phyloP scores from a whole-genome alignment of 2,329 filamentous ascomycete genomes.

The Aspergillus arachidicola region DNA sequence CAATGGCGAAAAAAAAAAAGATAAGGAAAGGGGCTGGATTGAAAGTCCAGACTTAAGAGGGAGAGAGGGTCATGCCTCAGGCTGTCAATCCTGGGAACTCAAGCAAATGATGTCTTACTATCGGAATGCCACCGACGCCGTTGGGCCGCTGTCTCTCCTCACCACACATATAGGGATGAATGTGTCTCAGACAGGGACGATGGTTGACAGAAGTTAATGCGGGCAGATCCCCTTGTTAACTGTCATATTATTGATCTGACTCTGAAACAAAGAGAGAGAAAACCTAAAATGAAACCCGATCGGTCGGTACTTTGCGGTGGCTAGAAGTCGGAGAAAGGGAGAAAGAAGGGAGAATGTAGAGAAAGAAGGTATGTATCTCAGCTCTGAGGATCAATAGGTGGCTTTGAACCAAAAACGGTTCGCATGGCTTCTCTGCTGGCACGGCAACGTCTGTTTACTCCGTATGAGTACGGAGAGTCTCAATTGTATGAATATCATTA shows the following conservation, averaged over 20 bases:
- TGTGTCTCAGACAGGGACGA: neutral
- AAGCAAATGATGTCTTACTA: neutral
- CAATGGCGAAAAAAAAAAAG: neutral
- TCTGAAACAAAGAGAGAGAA: neutral
- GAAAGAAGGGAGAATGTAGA: neutral
- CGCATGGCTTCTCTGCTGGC: neutral
- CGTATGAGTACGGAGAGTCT: neutral
- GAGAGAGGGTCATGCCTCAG: neutral
- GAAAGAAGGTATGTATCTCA: neutral
- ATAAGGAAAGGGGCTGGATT: neutral
- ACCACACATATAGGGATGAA: neutral
- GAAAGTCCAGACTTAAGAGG: neutral
- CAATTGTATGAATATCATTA: neutral
- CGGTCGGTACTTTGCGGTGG: neutral
- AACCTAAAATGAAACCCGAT: neutral
- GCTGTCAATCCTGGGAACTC: neutral
- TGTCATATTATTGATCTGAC: neutral
- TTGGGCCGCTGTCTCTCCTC: neutral
- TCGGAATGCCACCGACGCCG: neutral
- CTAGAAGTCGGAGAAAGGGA: neutral
- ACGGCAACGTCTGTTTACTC: constrained; percentile 2
- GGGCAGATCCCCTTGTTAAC: neutral
- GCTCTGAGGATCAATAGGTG: neutral
- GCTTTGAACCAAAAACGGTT: neutral
- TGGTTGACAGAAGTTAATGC: neutral